Evolutionary conservation across 2,329 filamentous ascomycete species (phyloP).

Genomic region (Xylariaceae sp.): DNA sequence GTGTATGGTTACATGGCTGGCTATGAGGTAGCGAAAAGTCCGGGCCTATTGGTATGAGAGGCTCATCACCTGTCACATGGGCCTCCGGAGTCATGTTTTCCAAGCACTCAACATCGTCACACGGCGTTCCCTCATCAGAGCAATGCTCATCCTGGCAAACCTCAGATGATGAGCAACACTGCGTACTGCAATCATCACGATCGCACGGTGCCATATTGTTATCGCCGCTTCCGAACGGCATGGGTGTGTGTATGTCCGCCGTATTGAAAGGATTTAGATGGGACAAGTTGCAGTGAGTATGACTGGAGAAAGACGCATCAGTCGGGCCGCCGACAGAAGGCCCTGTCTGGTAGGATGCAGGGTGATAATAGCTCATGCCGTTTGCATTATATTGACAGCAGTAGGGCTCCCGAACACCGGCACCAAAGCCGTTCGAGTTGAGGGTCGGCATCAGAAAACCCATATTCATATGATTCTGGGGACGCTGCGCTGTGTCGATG

Average conservation of each 20-base stretch:
- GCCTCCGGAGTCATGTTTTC: not conserved
- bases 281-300: constrained; percentile 4
- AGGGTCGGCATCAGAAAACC: too few relatives aligned
- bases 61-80: constrained; percentile 22
- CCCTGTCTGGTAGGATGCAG: too few relatives aligned
- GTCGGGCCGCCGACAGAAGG: too few relatives aligned
- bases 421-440: too few relatives aligned
- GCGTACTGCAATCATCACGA: constrained; percentile 19
- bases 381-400: too few relatives aligned
- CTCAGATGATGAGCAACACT: constrained; percentile 25
- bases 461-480: too few relatives aligned
- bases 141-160: constrained; percentile 30
- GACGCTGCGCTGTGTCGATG: too few relatives aligned
- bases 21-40: constrained; percentile 9
- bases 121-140: constrained; percentile 20
- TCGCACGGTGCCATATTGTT: constrained; percentile 24
- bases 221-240: constrained; percentile 15
- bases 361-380: too few relatives aligned
- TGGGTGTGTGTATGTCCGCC: constrained; percentile 15
- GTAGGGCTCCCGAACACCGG: too few relatives aligned
- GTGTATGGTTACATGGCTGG: constrained; percentile 28
- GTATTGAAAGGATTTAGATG: constrained; percentile 15
- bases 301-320: too few relatives aligned
- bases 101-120: too few relatives aligned
- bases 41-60: constrained; percentile 1